A percentile compares a stretch with the other conserved stretches of the same genome.
Conservation (phyloP, 2,329 filamentous ascomycete genomes). For the Spiromastix sp. region DNA sequence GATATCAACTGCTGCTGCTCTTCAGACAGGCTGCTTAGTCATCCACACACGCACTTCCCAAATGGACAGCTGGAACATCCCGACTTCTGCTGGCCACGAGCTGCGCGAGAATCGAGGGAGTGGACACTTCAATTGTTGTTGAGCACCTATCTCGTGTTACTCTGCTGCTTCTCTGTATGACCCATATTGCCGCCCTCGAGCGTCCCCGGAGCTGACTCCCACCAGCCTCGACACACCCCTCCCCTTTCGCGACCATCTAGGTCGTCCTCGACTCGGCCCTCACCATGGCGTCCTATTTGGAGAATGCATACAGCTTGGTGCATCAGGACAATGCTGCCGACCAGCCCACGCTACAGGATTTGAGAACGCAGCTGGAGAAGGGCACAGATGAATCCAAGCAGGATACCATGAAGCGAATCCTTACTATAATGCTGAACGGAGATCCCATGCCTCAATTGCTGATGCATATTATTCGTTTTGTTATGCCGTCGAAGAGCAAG, state of each 20-base stretch:
- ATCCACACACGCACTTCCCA: slow-evolving; percentile 31
- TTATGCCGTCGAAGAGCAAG: slow-evolving; percentile 98
- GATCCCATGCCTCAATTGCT: slow-evolving; percentile 90
- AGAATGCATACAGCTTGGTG: slow-evolving; percentile 91
- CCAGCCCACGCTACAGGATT: slow-evolving; percentile 77
- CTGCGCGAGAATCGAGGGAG: no score
- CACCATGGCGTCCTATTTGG: slow-evolving; percentile 88
- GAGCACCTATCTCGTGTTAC: no score
- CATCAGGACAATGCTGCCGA: slow-evolving; percentile 96
- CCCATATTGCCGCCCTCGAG: slow-evolving; percentile 1
- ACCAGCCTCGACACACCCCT: slow-evolving; percentile 8
- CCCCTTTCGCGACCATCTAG: slow-evolving; percentile 15
- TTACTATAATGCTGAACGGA: slow-evolving; percentile 96
- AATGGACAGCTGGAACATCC: no score
- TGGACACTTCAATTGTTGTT: no score
- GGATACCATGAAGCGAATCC: slow-evolving; percentile 91
- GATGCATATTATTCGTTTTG: slow-evolving; percentile 99
- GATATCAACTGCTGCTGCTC: slow-evolving; percentile 3
- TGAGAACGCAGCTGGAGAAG: slow-evolving; percentile 89
- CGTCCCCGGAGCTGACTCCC: neutral
- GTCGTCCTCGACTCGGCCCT: slow-evolving; percentile 9
- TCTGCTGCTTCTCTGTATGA: slow-evolving; percentile 17
- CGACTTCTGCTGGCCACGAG: no score
- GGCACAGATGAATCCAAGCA: slow-evolving; percentile 86
- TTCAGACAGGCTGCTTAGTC: slow-evolving; percentile 31